Base-by-base conservation (phyloP, 441 rosid species). In the Adansonia madagascariensis region DNA sequence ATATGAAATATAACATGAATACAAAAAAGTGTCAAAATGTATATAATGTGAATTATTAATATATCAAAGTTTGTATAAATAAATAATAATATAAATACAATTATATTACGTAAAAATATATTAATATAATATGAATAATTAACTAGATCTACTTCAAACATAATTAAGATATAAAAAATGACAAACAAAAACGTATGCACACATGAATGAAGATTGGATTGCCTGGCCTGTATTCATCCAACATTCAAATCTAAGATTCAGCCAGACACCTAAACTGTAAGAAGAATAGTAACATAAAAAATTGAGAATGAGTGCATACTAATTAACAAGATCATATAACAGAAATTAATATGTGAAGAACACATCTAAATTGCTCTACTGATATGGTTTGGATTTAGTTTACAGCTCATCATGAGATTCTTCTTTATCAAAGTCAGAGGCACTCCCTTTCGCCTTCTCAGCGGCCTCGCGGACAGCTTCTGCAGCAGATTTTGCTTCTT, bases 401-500 rank as follows among this genome's bases (percentile, higher is more conserved):
- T 63, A 85, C 63, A 88, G 84, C 69, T 88, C 88, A 24, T 82
- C 83, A 18, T 65, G 86, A 8, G 55, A 1, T 57, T 60, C 69
- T 12, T 83, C 59, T 9, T 73, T 61, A 46, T 62, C 56, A 3
- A 85, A 71, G 10, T 62, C 56, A 5, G 85, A 71, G 10, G 67
- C 17, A 27, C 3, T 70, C 27, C 71, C 83, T 50, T 83, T 86
- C 60, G 87, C 81, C 80, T 87, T 89, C 75, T 85, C 86, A 0
- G 81, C 76, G 5, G 94, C 74, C 79, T 68, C 81, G 5, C 85
- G 86, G 76, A 81, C 82, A 39, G 85, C 85, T 56, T 69, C 79
- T 3, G 86, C 87, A 0, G 87, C 87, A 3, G 88, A 61, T 85
- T 80, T 84, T 0, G 93, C 94, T 55, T 75, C 88, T 73, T 92